Evolutionary conservation across 2,329 filamentous ascomycete species (phyloP).

Genomic region (Didymella sp.): DNA sequence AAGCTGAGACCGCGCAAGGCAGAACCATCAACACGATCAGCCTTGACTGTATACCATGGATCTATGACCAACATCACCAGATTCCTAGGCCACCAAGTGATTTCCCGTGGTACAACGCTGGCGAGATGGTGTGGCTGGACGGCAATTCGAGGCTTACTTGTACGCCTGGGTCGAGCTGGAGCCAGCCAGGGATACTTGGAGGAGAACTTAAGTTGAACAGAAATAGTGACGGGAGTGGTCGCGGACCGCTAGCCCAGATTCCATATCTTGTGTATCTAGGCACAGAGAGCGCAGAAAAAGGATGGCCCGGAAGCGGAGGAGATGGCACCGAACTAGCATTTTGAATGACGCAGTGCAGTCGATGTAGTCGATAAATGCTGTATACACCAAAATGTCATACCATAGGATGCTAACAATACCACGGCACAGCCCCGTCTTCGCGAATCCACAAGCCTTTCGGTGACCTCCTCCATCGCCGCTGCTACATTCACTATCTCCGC

Average conservation of each 20-base stretch:
- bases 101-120: conserved; percentile 25
- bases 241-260: conserved; percentile 12
- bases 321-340: conserved; percentile 13
- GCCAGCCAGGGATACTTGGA: conserved; percentile 10
- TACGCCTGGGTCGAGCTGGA: conserved; percentile 4
- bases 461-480: conserved; percentile 11
- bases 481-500: conserved; percentile 5
- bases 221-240: neutral
- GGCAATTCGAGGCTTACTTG: conserved; percentile 8
- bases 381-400: neutral
- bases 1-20: conserved; percentile 20
- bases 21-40: conserved; percentile 26
- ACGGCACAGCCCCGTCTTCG: neutral
- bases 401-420: neutral
- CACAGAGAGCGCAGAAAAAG: conserved; percentile 8
- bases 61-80: conserved; percentile 24
- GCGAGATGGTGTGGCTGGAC: conserved; percentile 13
- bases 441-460: neutral
- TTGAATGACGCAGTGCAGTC: neutral
- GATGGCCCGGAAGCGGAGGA: conserved; percentile 10
- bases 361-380: neutral
- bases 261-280: conserved; percentile 26
- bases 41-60: conserved; percentile 30
- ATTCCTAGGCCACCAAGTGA: conserved; percentile 10
- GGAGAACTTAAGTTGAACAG: neutral